Evolutionary conservation across 164 flowering plant species (phyloP).

Genomic region (Kalanchoe fedtschenkoi): DNA sequence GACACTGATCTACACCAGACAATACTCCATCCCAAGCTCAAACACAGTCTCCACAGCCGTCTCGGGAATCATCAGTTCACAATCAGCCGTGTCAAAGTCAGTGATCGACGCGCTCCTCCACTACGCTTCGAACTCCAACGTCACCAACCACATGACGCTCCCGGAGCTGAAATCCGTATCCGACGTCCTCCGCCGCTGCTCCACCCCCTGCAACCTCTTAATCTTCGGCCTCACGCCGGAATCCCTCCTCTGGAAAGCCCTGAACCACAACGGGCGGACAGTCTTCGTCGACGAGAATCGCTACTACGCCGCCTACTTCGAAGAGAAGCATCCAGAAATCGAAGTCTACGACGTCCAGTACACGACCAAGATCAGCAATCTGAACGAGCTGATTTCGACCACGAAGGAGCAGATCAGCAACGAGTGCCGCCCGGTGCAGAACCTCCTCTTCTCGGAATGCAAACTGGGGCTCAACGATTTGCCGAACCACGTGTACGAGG

Average conservation of each 20-base stretch:
- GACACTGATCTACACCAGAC: slow-evolving; percentile 46
- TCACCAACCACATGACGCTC: slow-evolving; percentile 28
- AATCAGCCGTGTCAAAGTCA: slow-evolving; percentile 15
- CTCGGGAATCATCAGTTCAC: slow-evolving; percentile 6
- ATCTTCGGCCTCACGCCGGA: slow-evolving; percentile 38
- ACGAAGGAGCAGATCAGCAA: slow-evolving; percentile 43
- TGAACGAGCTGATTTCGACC: slow-evolving; percentile 32
- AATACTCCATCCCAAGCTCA: slow-evolving; percentile 17
- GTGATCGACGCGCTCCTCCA: slow-evolving; percentile 32
- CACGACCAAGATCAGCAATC: slow-evolving; percentile 61
- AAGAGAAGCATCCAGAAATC: slow-evolving; percentile 32
- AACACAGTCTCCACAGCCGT: slow-evolving; percentile 11
- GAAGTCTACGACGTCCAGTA: slow-evolving; percentile 38
- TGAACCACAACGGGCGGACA: slow-evolving; percentile 40
- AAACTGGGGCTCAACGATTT: slow-evolving; percentile 70
- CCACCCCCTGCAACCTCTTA: slow-evolving; percentile 33
- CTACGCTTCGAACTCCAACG: slow-evolving; percentile 34
- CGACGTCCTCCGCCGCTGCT: slow-evolving; percentile 30
- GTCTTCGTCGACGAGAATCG: slow-evolving; percentile 41
- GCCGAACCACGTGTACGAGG: slow-evolving; percentile 81
- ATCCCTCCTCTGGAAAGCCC: slow-evolving; percentile 38
- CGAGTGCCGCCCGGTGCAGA: slow-evolving; percentile 87
- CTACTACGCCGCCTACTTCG: slow-evolving; percentile 35
- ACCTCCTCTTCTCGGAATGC: slow-evolving; percentile 80
- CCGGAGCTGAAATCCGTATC: slow-evolving; percentile 28